Base-by-base conservation (phyloP, 306 rosid genomes). In the Cucurbita argyrosperma region DNA sequence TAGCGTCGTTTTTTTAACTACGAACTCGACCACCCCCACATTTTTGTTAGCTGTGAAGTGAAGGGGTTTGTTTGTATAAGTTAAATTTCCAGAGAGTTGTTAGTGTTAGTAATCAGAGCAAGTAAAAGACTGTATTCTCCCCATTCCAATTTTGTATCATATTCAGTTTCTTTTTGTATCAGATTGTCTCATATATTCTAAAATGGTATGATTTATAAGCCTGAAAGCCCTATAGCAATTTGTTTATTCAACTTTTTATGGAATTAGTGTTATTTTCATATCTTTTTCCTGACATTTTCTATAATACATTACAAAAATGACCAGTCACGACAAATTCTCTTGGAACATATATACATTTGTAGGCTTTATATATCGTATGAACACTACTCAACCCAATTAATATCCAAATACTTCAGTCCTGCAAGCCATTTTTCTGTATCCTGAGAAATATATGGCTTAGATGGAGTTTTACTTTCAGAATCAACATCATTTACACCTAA, bases 401-500 rank as follows among this genome's bases (percentile, higher is more conserved):
- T 79, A 82, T 90, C 96, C 75, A 88, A 80, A 74, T 88, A 90
- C 77, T 87, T 85, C 45, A 93, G 75, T 73, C 89, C 81, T 35
- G 85, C 76, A 37, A 82, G 88, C 98, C 98, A 93, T 64, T 90
- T 87, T 15, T 88, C 85, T 60, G 91, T 88, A 66, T 87, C 90
- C 78, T 85, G 92, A 80, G 90, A 82, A 77, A 85, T 72, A 76
- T 65, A 80, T 7, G 92, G 83, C 77, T 80, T 81, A 50, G 88
- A 83, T 71, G 83, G 77, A 40, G 82, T 60, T 72, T 76, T 80
- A 64, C 62, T 76, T 40, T 81, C 84, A 65, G 59, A 82, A 42
- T 88, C 88, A 74, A 71, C 77, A 56, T 71, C 82, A 63, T 79
- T 52, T 70, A 85, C 63, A 26, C 53, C 75, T 46, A 61, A 66